These are phyloP conservation scores for Pseudocercospora fuligena DNA, from an alignment of 2,329 filamentous ascomycete genomes.

Conservation along the genomic window DNA sequence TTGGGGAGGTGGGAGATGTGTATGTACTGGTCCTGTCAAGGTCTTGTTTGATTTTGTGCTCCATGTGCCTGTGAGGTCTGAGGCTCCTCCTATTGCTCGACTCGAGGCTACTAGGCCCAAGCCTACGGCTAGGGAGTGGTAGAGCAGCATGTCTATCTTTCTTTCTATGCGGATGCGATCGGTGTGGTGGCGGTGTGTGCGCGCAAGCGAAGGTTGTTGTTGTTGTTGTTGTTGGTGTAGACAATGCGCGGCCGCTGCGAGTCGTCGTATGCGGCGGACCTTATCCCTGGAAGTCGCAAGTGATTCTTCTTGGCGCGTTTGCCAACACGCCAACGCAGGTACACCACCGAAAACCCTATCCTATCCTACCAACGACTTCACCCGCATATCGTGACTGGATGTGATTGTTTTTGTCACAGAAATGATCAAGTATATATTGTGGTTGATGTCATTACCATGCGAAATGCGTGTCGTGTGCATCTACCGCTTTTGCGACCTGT, in stretches of 20 bases:
- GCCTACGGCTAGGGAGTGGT: constrained; percentile 37
- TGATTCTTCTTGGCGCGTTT: constrained; percentile 4
- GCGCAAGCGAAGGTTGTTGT: not conserved
- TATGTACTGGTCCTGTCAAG: constrained; percentile 68
- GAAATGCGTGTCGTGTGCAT: not conserved
- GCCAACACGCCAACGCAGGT: constrained; percentile 5
- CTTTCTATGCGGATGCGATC: constrained; percentile 1
- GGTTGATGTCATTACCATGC: constrained; percentile 1
- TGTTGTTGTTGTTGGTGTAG: not conserved
- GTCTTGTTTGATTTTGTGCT: constrained; percentile 72
- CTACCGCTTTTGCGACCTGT: constrained; percentile 3
- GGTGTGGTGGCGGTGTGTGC: not conserved
- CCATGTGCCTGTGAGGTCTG: constrained; percentile 70
- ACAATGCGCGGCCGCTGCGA: not conserved
- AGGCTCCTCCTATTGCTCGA: constrained; percentile 30
- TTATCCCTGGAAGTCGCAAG: constrained; percentile 2
- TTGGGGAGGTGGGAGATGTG: not conserved
- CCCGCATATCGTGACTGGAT: not conserved
- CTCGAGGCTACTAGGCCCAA: constrained; percentile 30
- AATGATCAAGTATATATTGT: not conserved
- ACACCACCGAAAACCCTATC: not conserved
- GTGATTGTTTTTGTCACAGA: not conserved
- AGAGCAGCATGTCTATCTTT: constrained; percentile 34
- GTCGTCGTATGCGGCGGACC: not conserved
- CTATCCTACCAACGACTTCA: not conserved